Conservation (phyloP, 78 protist genomes). For the Trichosphaerium sp. region DNA sequence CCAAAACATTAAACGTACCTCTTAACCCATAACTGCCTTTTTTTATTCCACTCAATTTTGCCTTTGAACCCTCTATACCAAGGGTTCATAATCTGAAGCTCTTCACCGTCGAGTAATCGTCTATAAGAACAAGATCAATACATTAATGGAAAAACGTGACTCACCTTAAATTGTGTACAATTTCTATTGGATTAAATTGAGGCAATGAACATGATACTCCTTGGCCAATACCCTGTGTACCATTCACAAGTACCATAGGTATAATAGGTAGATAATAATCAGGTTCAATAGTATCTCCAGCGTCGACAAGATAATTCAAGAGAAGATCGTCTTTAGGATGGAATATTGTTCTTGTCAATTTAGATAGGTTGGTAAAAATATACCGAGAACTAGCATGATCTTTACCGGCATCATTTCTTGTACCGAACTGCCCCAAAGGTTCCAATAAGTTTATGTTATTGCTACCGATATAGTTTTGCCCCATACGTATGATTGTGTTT, state of each 20-base stretch:
- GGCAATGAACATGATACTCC: no score
- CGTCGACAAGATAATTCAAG: conserved; percentile 82
- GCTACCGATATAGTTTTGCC: conserved; percentile 88
- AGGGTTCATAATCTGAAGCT: conserved; percentile 57
- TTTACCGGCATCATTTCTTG: conserved; percentile 73
- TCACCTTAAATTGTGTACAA: no score
- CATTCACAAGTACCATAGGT: conserved; percentile 97
- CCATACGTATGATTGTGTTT: conserved; percentile 86
- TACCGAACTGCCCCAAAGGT: conserved; percentile 95
- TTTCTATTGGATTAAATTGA: no score
- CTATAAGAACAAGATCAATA: no score
- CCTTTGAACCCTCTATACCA: conserved; percentile 93
- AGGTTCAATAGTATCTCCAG: conserved; percentile 93
- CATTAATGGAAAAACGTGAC: no score
- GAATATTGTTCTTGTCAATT: conserved; percentile 74
- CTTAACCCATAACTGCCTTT: no score
- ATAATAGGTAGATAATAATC: conserved; percentile 82
- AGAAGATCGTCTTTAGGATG: conserved; percentile 79
- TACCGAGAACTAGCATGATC: conserved; percentile 95
- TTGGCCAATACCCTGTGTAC: conserved; percentile 94
- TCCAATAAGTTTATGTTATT: conserved; percentile 90
- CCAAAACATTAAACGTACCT: no score
- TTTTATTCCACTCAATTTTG: background rate
- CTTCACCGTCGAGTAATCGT: conserved; percentile 48
- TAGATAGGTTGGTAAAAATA: conserved; percentile 78